Evolutionary conservation across 257 asterid genomes (phyloP).

Genomic region (Osmanthus fragrans): DNA sequence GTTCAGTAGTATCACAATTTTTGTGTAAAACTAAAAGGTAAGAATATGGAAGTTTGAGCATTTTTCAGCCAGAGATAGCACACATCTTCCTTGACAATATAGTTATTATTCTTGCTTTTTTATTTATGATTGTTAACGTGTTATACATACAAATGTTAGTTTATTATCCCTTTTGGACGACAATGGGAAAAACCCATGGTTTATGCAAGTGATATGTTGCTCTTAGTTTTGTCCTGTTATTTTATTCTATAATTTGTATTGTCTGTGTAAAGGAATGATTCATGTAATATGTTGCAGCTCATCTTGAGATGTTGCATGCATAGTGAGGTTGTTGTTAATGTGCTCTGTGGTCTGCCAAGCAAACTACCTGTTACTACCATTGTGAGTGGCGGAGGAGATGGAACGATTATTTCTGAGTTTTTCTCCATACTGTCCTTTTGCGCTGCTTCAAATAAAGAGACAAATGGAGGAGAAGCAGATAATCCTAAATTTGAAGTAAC

Average conservation of each 20-base stretch:
- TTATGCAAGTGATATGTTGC: neutral
- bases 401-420: constrained; percentile 84
- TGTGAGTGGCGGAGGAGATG: constrained; percentile 97
- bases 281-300: constrained; percentile 42
- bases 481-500: constrained; percentile 49
- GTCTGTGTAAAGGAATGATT: constrained; percentile 13
- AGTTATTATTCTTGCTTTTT: neutral
- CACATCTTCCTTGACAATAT: neutral
- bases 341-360: constrained; percentile 89
- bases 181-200: too few relatives aligned
- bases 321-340: constrained; percentile 55
- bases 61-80: neutral
- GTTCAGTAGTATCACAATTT: neutral
- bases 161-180: neutral
- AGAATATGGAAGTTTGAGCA: neutral
- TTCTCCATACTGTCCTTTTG: constrained; percentile 75
- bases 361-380: constrained; percentile 82
- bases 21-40: neutral
- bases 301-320: constrained; percentile 68
- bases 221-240: constrained; percentile 10
- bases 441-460: constrained; percentile 69
- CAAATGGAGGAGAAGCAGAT: constrained; percentile 56
- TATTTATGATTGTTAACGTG: neutral
- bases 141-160: neutral
- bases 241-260: constrained; percentile 4